These are phyloP conservation scores for Croton setiger DNA, from an alignment of 441 rosid genomes.

Conservation along the genomic window DNA sequence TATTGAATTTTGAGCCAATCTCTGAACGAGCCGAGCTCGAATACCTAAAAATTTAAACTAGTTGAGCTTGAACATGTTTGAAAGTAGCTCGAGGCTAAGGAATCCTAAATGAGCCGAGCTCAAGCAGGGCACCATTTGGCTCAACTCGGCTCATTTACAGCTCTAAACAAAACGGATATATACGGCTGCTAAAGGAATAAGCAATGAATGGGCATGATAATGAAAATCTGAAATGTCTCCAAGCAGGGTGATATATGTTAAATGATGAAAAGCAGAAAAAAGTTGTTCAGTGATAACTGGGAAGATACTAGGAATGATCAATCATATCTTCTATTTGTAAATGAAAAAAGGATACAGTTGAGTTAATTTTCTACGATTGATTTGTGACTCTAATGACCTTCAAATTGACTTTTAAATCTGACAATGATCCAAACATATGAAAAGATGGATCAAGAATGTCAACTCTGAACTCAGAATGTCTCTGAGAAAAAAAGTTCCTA, in stretches of 20 bases:
- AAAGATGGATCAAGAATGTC: neutral
- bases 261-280: neutral
- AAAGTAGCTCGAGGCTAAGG: too few species aligned
- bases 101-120: too few species aligned
- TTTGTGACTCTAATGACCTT: neutral
- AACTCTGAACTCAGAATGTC: neutral
- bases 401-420: neutral
- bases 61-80: too few species aligned
- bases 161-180: neutral
- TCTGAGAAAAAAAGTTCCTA: neutral
- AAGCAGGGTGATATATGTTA: neutral
- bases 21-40: too few species aligned
- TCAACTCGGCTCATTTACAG: too few species aligned
- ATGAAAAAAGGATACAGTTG: too few species aligned
- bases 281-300: neutral
- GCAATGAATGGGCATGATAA: neutral
- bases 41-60: too few species aligned
- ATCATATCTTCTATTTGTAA: neutral
- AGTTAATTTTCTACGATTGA: too few species aligned
- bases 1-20: too few species aligned
- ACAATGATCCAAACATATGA: neutral
- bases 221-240: neutral
- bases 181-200: slow-evolving; percentile 1
- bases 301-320: neutral
- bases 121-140: too few species aligned